phyloP scores from a whole-genome alignment of 1,139 yeast genomes.

The Lodderomyces beijingensis region DNA sequence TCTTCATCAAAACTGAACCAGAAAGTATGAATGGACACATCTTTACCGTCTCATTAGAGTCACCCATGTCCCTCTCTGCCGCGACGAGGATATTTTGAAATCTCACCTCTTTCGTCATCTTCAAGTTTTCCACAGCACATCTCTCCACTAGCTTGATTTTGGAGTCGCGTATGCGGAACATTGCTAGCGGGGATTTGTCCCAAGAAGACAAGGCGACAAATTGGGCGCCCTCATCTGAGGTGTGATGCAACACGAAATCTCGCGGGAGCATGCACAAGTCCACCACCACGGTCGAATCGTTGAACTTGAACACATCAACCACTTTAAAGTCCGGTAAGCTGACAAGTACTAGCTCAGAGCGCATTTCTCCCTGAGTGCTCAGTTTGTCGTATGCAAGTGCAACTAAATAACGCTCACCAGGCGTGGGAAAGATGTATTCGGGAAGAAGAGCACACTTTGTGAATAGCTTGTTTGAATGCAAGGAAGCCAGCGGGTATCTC shows the following conservation, averaged over 20 bases:
- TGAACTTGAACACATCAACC: conserved; percentile 1
- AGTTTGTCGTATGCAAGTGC: conserved; percentile 5
- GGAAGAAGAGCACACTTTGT: conserved; percentile 6
- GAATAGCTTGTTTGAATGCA: conserved; percentile 6
- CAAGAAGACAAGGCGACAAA: conserved; percentile 6
- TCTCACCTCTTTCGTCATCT: not conserved
- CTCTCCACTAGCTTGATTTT: conserved; percentile 3
- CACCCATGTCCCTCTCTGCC: not conserved
- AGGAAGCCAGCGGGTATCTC: not conserved
- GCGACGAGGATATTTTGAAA: not conserved
- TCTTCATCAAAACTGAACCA: not conserved
- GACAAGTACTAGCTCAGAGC: conserved; percentile 7
- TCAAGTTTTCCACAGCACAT: not conserved
- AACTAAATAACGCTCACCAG: conserved; percentile 5
- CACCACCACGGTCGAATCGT: conserved; percentile 4
- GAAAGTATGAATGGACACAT: not conserved
- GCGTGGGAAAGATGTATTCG: too few relatives aligned
- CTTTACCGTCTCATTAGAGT: not conserved
- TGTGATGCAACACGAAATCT: too few relatives aligned
- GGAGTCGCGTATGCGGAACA: conserved; percentile 5
- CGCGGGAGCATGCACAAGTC: conserved; percentile 7
- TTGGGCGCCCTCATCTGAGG: not conserved
- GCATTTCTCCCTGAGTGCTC: not conserved
- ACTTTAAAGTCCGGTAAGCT: conserved; percentile 3
- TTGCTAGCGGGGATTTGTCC: conserved; percentile 1